A percentile compares a stretch with the other conserved stretches of the same genome.
phyloP scores from a whole-genome alignment of 1,284 basidiomycete species.

The Cryptococcus sp. region DNA sequence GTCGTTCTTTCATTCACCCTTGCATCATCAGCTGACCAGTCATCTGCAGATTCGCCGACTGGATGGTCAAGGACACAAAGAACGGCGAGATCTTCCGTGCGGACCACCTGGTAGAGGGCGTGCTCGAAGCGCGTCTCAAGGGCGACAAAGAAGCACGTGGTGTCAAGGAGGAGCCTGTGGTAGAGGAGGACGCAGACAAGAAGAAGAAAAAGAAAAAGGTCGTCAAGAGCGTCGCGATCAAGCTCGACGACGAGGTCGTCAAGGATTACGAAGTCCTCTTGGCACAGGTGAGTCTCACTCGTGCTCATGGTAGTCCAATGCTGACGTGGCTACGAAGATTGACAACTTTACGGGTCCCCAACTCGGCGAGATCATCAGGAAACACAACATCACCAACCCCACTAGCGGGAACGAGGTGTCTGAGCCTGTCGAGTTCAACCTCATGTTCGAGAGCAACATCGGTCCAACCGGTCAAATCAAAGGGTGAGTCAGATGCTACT shows the following conservation, averaged over 20 bases:
- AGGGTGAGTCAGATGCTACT: conserved; percentile 60
- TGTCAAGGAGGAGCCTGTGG: conserved; percentile 57
- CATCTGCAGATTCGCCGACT: conserved; percentile 77
- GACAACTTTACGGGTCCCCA: conserved; percentile 93
- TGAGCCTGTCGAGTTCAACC: conserved; percentile 94
- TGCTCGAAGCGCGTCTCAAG: conserved; percentile 84
- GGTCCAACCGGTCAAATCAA: conserved; percentile 97
- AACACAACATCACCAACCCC: conserved; percentile 83
- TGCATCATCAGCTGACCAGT: neutral
- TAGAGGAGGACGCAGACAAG: conserved; percentile 64
- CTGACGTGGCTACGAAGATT: conserved; percentile 60
- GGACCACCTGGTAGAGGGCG: conserved; percentile 93
- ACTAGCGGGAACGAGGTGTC: conserved; percentile 89
- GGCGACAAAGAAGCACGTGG: conserved; percentile 93
- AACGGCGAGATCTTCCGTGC: conserved; percentile 96
- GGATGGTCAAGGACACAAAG: conserved; percentile 97
- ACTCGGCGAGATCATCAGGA: conserved; percentile 82
- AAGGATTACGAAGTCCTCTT: conserved; percentile 79
- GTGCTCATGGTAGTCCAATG: neutral
- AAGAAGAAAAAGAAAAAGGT: conserved; percentile 83
- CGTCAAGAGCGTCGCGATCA: conserved; percentile 72
- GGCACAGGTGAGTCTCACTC: conserved; percentile 67
- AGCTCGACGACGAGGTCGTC: conserved; percentile 74
- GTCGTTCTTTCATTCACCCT: conserved; percentile 7
- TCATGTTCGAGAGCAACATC: conserved; percentile 98